phyloP scores from a whole-genome alignment of 140 eudicot genomes.

The Bidens hawaiensis region DNA sequence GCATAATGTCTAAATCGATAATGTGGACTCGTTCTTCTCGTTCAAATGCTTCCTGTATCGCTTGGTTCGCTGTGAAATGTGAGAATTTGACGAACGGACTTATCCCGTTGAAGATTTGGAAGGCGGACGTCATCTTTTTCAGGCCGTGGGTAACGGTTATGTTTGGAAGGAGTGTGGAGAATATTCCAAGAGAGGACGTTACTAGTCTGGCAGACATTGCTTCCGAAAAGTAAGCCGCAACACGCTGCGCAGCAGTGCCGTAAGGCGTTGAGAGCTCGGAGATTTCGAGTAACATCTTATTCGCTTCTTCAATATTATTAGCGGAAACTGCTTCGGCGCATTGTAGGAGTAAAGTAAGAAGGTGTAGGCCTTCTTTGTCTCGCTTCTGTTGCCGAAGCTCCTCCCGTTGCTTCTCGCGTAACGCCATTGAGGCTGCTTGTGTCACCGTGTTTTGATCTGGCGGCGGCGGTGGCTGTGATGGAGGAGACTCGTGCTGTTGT shows the following conservation, averaged over 20 bases:
- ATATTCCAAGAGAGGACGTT: slow-evolving; percentile 71
- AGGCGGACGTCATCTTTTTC: slow-evolving; percentile 75
- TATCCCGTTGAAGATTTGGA: slow-evolving; percentile 90
- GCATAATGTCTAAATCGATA: slow-evolving; percentile 94
- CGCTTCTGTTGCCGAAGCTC: slow-evolving; percentile 58
- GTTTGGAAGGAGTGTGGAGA: slow-evolving; percentile 50
- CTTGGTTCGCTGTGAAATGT: slow-evolving; percentile 94
- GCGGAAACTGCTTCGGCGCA: slow-evolving; percentile 92
- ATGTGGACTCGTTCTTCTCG: slow-evolving; percentile 88
- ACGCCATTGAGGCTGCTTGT: slow-evolving; percentile 30
- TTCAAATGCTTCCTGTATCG: slow-evolving; percentile 94
- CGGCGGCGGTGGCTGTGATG: slow-evolving; percentile 13
- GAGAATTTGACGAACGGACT: slow-evolving; percentile 96
- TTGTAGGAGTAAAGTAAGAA: slow-evolving; percentile 70
- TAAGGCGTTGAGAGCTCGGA: slow-evolving; percentile 86
- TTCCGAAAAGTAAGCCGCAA: slow-evolving; percentile 95
- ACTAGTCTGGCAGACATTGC: slow-evolving; percentile 92
- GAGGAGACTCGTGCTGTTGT: slow-evolving; percentile 16
- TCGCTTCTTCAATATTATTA: slow-evolving; percentile 73
- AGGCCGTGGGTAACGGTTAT: slow-evolving; percentile 32
- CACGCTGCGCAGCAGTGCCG: slow-evolving; percentile 94
- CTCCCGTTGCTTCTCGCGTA: slow-evolving; percentile 48
- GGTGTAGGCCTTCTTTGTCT: slow-evolving; percentile 90
- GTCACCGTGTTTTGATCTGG: slow-evolving; percentile 25
- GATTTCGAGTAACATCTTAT: slow-evolving; percentile 73